phyloP scores from a whole-genome alignment of 2,329 filamentous ascomycete genomes.

The Ustilaginoidea virens region DNA sequence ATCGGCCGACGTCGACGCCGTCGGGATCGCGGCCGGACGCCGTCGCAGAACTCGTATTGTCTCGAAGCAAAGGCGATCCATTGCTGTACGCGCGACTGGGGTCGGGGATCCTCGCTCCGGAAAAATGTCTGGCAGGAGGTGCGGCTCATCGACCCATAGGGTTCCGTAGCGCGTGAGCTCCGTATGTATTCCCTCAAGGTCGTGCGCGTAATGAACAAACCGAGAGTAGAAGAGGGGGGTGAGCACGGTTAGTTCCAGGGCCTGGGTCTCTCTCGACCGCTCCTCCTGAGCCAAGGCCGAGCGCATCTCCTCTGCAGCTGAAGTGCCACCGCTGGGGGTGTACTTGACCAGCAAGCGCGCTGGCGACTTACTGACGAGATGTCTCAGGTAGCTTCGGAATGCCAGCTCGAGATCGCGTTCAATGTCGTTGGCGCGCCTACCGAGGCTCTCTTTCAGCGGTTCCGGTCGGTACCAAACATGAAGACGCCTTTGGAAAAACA shows the following conservation, averaged over 20 bases:
- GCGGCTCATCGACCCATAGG: constrained; percentile 37
- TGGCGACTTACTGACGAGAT: constrained; percentile 31
- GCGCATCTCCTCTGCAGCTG: constrained; percentile 22
- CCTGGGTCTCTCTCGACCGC: constrained; percentile 10
- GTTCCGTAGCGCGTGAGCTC: constrained; percentile 45
- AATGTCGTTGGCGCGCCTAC: constrained; percentile 31
- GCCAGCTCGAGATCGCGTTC: constrained; percentile 31
- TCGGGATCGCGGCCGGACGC: constrained; percentile 24
- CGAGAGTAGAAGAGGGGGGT: constrained; percentile 53
- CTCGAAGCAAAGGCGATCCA: constrained; percentile 26
- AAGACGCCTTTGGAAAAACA: constrained; percentile 41
- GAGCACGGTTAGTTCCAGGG: constrained; percentile 40
- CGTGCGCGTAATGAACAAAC: constrained; percentile 46
- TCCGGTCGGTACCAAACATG: constrained; percentile 53
- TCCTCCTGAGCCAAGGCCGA: constrained; percentile 14
- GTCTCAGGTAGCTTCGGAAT: constrained; percentile 31
- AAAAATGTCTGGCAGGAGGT: constrained; percentile 31
- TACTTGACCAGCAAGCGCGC: constrained; percentile 36
- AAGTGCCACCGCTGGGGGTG: constrained; percentile 30
- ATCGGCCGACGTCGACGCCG: constrained; percentile 24
- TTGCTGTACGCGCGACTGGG: no score
- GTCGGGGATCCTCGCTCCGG: constrained; percentile 23
- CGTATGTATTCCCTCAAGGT: constrained; percentile 44
- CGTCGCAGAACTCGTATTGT: constrained; percentile 27
- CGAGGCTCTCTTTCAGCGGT: constrained; percentile 38